A percentile compares a stretch with the other conserved stretches of the same genome.
Conservation (phyloP, 2,329 filamentous ascomycete species). For the Phyllosticta citrichinensis region DNA sequence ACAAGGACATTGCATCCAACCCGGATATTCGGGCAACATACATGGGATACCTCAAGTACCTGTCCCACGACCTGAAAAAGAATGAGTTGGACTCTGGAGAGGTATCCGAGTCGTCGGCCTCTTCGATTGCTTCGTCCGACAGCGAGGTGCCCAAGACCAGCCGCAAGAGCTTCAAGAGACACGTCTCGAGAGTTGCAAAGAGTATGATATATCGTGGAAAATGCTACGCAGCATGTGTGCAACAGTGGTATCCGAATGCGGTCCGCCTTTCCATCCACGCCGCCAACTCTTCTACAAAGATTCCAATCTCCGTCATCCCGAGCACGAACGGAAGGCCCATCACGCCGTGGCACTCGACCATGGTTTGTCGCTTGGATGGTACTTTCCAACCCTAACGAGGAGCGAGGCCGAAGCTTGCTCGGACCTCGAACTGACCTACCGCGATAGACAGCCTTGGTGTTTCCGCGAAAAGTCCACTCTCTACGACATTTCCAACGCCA, state of each 20-base stretch:
- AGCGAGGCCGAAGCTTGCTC: neutral
- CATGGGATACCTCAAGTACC: slow-evolving; percentile 20
- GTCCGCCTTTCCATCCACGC: slow-evolving; percentile 24
- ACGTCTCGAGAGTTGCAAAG: slow-evolving; percentile 18
- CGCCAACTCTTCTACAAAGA: slow-evolving; percentile 21
- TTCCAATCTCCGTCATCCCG: slow-evolving; percentile 21
- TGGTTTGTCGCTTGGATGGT: slow-evolving; percentile 8
- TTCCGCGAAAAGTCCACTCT: slow-evolving; percentile 12
- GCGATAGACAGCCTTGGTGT: slow-evolving; percentile 12
- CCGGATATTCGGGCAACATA: slow-evolving; percentile 15
- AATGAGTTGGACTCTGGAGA: slow-evolving; percentile 2
- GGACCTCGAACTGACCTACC: slow-evolving; percentile 15
- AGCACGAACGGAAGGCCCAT: slow-evolving; percentile 2
- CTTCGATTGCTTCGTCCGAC: slow-evolving; percentile 1
- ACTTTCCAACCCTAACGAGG: slow-evolving; percentile 3
- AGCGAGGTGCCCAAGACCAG: slow-evolving; percentile 8
- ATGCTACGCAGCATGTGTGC: slow-evolving; percentile 13
- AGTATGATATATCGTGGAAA: slow-evolving; percentile 20
- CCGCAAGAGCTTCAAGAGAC: slow-evolving; percentile 16
- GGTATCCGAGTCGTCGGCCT: neutral
- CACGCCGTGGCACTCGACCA: slow-evolving; percentile 9
- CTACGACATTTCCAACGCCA: slow-evolving; percentile 14
- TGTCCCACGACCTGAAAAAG: slow-evolving; percentile 16
- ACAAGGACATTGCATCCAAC: slow-evolving; percentile 22
- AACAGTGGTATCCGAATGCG: slow-evolving; percentile 11